Base-by-base conservation (phyloP, 257 asterid species). In the Scutellaria barbata region DNA sequence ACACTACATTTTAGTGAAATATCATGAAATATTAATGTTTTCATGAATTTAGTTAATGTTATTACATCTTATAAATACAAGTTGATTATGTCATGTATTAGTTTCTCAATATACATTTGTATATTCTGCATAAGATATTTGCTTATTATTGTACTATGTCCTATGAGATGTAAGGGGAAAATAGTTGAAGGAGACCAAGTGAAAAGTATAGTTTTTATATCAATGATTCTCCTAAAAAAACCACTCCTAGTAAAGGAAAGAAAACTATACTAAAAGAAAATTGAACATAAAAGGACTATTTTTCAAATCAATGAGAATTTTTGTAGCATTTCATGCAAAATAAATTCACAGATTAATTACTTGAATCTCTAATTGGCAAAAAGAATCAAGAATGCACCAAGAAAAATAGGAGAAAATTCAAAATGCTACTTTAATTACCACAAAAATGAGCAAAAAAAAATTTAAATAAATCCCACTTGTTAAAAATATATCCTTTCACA, bases 401-500 rank as follows among this genome's bases (percentile, higher is more conserved):
- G 43, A 42, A 2, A 13, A 5, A 13, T 3, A 10, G 47, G 47
- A 42, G 35, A 55, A 55, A 5, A 5, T 7, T 72, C 71, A 73
- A 71, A 61, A 71, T 72, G 73, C 47, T 45, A 43, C 46, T 39
- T 16, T 9, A 42, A 42, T 57, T 18, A 58, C 57, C 83, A 64
- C 71, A 58, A 74, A 68, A 56, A 74, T 42, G 81, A 76, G 70
- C 85, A 75, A 74, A 77, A 74, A 60, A 30, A 30, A 30, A 30
- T 2, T 30, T 30, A 30, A 68, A 47, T 69, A 40, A 62, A 47
- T 68, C 66, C 72, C 74, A 69, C 53, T 66, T 78, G 84, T 86
- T 76, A 76, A 77, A 81, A 80, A 58, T 80, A 81, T 70, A 71
- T 74, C 79, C 82, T 77, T 82, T 83, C 85, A 84, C 85, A 78